phyloP scores from a whole-genome alignment of 2,329 filamentous ascomycete species.

The Sclerotinia trifoliorum region DNA sequence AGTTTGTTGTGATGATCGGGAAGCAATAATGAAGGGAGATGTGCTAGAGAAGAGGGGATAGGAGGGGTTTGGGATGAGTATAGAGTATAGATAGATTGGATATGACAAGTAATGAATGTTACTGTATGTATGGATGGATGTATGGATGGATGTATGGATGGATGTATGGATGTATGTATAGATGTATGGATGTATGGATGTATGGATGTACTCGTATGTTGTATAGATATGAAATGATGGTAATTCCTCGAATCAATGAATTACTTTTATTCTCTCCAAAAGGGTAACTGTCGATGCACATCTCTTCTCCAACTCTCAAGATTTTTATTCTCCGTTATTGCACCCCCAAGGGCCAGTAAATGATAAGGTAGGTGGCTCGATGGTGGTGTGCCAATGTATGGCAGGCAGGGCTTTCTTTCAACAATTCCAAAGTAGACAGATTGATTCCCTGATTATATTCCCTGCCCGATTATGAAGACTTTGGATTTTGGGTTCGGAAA shows the following conservation, averaged over 20 bases:
- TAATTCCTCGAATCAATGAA: not conserved
- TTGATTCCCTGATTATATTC: not conserved
- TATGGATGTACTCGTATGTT: no score
- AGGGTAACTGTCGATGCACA: slow-evolving; percentile 6
- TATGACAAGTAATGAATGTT: not conserved
- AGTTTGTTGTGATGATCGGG: not conserved
- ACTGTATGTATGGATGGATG: not conserved
- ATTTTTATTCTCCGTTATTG: not conserved
- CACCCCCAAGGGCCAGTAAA: not conserved
- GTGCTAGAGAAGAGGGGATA: not conserved
- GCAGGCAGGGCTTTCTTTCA: not conserved
- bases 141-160: not conserved
- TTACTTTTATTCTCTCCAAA: slow-evolving; percentile 4
- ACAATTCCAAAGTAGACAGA: not conserved
- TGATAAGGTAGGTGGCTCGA: slow-evolving; percentile 1
- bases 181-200: not conserved
- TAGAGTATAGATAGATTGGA: not conserved
- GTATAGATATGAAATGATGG: not conserved
- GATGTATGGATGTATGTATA: not conserved
- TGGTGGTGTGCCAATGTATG: not conserved
- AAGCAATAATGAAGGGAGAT: not conserved
- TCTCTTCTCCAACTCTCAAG: slow-evolving; percentile 1
- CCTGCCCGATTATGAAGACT: not conserved
- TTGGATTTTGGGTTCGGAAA: not conserved
- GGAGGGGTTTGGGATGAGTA: not conserved